Conservation (phyloP, 2,329 filamentous ascomycete genomes). For the Tolypocladium pustulatum region DNA sequence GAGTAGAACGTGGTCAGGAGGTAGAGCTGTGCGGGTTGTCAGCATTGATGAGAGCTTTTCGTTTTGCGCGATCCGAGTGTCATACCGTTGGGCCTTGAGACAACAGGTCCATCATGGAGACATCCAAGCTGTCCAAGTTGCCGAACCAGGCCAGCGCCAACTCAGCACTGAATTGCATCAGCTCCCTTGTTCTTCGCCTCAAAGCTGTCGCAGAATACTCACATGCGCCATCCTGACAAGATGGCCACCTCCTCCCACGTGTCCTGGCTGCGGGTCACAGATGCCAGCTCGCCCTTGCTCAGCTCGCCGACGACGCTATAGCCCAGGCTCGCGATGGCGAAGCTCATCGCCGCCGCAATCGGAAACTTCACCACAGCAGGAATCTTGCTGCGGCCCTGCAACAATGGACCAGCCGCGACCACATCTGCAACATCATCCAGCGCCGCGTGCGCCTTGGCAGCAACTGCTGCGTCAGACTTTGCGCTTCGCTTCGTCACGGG, state of each 20-base stretch:
- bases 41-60: not conserved
- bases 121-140: slow-evolving; percentile 63
- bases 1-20: slow-evolving; percentile 71
- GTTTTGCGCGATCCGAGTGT: not conserved
- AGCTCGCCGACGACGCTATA: slow-evolving; percentile 52
- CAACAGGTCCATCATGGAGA: slow-evolving; percentile 55
- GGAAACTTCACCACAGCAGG: slow-evolving; percentile 39
- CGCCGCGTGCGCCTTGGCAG: slow-evolving; percentile 8
- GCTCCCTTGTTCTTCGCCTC: no score
- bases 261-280: slow-evolving; percentile 53
- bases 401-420: not conserved
- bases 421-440: slow-evolving; percentile 3
- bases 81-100: slow-evolving; percentile 60
- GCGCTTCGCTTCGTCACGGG: slow-evolving; percentile 13
- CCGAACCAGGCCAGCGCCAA: slow-evolving; percentile 64
- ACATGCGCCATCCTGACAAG: slow-evolving; percentile 44
- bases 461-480: slow-evolving; percentile 6
- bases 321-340: slow-evolving; percentile 52
- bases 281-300: slow-evolving; percentile 54
- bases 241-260: slow-evolving; percentile 50
- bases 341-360: slow-evolving; percentile 40
- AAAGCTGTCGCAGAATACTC: slow-evolving; percentile 18
- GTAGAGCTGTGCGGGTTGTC: slow-evolving; percentile 42
- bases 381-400: slow-evolving; percentile 17
- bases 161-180: slow-evolving; percentile 41